Conservation (phyloP, 192 early-diverging fungal genomes). For the Diversispora epigaea region DNA sequence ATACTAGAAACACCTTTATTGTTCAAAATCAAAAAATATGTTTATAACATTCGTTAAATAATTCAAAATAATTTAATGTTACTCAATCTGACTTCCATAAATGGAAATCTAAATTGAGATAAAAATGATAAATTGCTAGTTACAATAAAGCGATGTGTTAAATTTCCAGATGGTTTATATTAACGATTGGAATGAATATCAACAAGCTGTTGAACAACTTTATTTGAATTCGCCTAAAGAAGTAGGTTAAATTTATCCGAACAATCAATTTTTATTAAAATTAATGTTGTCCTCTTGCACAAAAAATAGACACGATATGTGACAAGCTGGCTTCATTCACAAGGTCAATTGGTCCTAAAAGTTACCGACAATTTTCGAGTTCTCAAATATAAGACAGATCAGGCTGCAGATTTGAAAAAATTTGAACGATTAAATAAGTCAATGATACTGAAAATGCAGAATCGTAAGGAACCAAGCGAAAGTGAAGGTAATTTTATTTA, state of each 20-base stretch:
- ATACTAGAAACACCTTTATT: too few relatives aligned
- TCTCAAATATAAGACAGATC: constrained; percentile 71
- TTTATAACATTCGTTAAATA: too few relatives aligned
- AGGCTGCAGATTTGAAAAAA: constrained; percentile 67
- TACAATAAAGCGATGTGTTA: not conserved
- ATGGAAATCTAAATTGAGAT: too few relatives aligned
- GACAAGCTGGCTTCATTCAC: constrained; percentile 62
- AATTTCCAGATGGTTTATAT: constrained; percentile 62
- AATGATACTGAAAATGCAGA: constrained; percentile 72
- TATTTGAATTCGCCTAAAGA: constrained; percentile 58
- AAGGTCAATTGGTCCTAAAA: constrained; percentile 70
- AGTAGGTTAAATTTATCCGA: constrained; percentile 38
- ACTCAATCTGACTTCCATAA: too few relatives aligned
- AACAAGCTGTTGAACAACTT: constrained; percentile 71
- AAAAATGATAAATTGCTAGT: not conserved
- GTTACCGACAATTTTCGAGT: constrained; percentile 72
- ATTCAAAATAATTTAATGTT: too few relatives aligned
- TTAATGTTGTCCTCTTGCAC: not conserved
- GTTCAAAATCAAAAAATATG: too few relatives aligned
- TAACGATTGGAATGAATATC: constrained; percentile 71
- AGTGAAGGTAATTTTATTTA: not conserved
- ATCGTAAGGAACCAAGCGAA: constrained; percentile 33
- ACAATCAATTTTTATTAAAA: too few relatives aligned
- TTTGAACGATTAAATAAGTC: constrained; percentile 66
- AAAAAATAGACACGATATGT: constrained; percentile 64